Percentiles rank a stretch among this genome's conserved stretches.
phyloP scores from a whole-genome alignment of 139 green algal genomes.

The Marvania coccoides region DNA sequence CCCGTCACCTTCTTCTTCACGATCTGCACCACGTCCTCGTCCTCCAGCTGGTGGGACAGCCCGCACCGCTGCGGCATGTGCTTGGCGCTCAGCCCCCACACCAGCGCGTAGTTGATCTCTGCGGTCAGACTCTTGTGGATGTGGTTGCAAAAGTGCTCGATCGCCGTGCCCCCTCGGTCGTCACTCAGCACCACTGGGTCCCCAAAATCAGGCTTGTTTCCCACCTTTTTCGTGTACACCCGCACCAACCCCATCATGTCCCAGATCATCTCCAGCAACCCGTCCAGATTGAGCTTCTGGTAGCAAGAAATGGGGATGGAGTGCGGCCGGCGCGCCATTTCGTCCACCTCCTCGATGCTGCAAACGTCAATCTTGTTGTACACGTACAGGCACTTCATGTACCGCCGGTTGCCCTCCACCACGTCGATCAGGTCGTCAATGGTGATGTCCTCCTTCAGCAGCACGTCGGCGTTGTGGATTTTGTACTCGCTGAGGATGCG shows the following conservation, averaged over 20 bases:
- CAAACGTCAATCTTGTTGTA: constrained; percentile 95
- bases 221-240: constrained; percentile 95
- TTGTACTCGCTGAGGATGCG: constrained; percentile 92
- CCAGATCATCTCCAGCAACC: constrained; percentile 89
- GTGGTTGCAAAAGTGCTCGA: constrained; percentile 79
- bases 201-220: constrained; percentile 89
- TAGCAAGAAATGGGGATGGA: constrained; percentile 85
- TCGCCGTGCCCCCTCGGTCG: constrained; percentile 81
- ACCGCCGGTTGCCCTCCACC: constrained; percentile 90
- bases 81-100: constrained; percentile 91
- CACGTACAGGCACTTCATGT: constrained; percentile 95
- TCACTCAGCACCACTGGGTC: constrained; percentile 84
- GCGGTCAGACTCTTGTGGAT: constrained; percentile 70
- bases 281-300: constrained; percentile 86
- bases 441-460: constrained; percentile 85
- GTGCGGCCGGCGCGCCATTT: constrained; percentile 68
- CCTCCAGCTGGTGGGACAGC: constrained; percentile 46
- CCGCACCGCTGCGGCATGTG: constrained; percentile 89
- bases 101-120: constrained; percentile 91
- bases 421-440: constrained; percentile 97
- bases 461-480: constrained; percentile 84
- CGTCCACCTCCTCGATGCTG: constrained; percentile 91
- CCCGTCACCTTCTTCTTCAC: constrained; percentile 88
- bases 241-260: constrained; percentile 89
- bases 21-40: constrained; percentile 91